Percentiles rank a stretch among this genome's conserved stretches.
Conservation (phyloP, 73 alveolate species). For the Paramecium sexaurelia region DNA sequence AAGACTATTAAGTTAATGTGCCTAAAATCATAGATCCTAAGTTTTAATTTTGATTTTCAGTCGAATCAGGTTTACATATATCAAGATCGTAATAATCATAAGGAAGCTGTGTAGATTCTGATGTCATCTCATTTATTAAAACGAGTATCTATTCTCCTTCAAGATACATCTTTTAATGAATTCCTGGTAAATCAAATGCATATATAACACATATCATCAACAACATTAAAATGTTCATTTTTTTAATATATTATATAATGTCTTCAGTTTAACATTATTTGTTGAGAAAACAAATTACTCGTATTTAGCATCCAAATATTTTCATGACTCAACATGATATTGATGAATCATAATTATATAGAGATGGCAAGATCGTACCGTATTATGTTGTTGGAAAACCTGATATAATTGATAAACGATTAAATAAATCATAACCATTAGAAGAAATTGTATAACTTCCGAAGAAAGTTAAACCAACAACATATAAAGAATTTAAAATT, state of each 20-base stretch:
- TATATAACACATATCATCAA: not conserved
- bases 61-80: constrained; percentile 33
- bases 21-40: constrained; percentile 66
- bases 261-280: not conserved
- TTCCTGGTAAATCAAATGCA: constrained; percentile 23
- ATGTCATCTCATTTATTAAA: constrained; percentile 51
- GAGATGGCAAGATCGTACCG: not conserved
- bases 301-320: not conserved
- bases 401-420: not conserved
- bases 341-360: not conserved
- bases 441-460: not conserved
- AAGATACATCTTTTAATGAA: not conserved
- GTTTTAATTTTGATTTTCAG: constrained; percentile 44
- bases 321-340: constrained; percentile 39
- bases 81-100: constrained; percentile 67
- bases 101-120: constrained; percentile 67
- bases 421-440: not conserved
- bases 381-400: constrained; percentile 22
- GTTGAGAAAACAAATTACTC: not conserved
- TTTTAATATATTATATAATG: not conserved
- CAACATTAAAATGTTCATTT: not conserved
- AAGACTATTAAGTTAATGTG: constrained; percentile 43
- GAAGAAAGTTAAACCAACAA: not conserved
- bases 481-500: not conserved
- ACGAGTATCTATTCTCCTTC: constrained; percentile 13